A percentile compares a stretch with the other conserved stretches of the same genome.
These are phyloP conservation scores for Arabidopsis thaliana DNA, from an alignment of 345 rosid species.

Conservation along the genomic window DNA sequence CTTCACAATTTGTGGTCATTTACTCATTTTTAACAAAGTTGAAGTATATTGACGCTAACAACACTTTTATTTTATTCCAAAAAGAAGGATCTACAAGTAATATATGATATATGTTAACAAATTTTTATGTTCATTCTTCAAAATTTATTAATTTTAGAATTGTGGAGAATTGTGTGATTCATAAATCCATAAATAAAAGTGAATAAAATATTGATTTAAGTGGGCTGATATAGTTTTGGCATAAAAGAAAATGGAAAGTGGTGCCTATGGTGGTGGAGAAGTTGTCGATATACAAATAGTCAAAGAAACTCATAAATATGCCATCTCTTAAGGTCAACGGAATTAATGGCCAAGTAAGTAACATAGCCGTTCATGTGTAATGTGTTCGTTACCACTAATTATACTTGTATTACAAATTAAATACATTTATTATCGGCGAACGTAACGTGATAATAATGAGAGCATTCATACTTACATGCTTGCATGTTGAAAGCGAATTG, in stretches of 20 bases:
- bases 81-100: too few relatives aligned
- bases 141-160: background rate
- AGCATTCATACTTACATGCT: constrained; percentile 11
- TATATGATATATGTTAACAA: too few relatives aligned
- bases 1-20: too few relatives aligned
- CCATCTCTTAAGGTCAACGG: constrained; percentile 19
- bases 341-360: constrained; percentile 5
- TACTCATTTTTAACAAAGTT: too few relatives aligned
- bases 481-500: constrained; percentile 3
- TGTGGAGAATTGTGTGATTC: background rate
- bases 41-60: too few relatives aligned
- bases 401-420: background rate
- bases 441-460: constrained; percentile 27
- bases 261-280: constrained; percentile 24
- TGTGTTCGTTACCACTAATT: background rate
- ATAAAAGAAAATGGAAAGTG: constrained; percentile 1
- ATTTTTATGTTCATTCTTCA: background rate
- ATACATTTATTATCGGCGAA: background rate
- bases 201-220: background rate
- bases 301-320: background rate
- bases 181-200: background rate
- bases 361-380: background rate
- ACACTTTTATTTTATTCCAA: too few relatives aligned
- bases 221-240: background rate
- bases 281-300: background rate